Evolutionary conservation across 495 filamentous ascomycete species (phyloP), one percentile per base, ranked within the genome.

Genomic region (Aspergillus baeticus): DNA sequence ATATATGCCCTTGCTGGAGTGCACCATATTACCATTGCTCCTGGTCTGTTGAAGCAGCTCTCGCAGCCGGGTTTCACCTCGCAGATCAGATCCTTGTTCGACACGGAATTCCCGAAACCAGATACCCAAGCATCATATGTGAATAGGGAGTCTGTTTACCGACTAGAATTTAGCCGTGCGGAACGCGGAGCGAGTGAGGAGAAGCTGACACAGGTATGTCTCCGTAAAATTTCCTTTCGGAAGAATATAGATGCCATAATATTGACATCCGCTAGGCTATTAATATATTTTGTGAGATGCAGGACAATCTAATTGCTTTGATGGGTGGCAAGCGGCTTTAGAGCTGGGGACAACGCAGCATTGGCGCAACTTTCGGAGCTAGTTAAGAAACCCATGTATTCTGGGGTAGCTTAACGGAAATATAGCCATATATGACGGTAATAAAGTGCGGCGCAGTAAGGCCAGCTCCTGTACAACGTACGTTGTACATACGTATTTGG

Each of bases 221-320:
- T 11, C 20, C 22, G 17, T 29, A 8, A 8, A n/a, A n/a, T n/a
- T 20, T 41, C n/a, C 13, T 6, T 41, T 13, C 21, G 26, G 22
- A 36, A 8, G 8, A 20, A 10, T 39, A 17, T 23, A 18, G 18
- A 22, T 1, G 22, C 23, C 35, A 34, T 5, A 15, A 34, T 37
- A 46, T 45, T 57, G 29, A 51, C 38, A 23, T 6, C 15, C 36
- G 59, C 7, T 54, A 72, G 76, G 83, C 84, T 14, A 70, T 88
- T 38, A 80, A 83, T 59, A 82, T 84, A 29, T 86, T 87, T 65
- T 78, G 76, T 17, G 77, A 83, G 15, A 80, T 81, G 71, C 84
- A 87, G 60, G 71, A 81, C 36, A 74, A 69, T 47, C 44, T 85
- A 15, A 80, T 83, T 57, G 64, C 57, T 26, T 48, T 83, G 15